phyloP scores from a whole-genome alignment of 345 rosid species.

The Excoecaria agallocha region DNA sequence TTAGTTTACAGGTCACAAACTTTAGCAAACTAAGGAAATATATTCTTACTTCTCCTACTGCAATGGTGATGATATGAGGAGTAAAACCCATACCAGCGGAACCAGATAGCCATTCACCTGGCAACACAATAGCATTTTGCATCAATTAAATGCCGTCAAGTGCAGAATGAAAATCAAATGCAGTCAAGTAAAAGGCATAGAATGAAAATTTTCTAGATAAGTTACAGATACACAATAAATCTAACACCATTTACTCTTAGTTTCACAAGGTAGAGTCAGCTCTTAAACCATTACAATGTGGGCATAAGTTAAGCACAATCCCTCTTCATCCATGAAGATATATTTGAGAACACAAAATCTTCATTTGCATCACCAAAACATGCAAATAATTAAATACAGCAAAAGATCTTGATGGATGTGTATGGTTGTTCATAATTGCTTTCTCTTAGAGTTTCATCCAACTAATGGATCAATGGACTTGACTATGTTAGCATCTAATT shows the following conservation, averaged over 20 bases:
- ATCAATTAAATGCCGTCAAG: constrained; percentile 1
- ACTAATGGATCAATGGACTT: neutral
- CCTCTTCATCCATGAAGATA: too few relatives aligned
- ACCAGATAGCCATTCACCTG: constrained; percentile 69
- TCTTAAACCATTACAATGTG: neutral
- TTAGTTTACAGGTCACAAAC: neutral
- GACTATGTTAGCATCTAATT: neutral
- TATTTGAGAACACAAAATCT: neutral
- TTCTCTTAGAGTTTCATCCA: neutral
- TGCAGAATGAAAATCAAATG: neutral
- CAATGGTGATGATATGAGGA: constrained; percentile 66
- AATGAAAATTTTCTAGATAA: neutral
- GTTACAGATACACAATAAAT: neutral
- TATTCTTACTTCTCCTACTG: constrained; percentile 71
- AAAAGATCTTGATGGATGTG: neutral
- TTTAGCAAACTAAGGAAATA: constrained; percentile 13
- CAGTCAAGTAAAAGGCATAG: neutral
- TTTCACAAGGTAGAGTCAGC: neutral
- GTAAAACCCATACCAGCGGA: constrained; percentile 82
- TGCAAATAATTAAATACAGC: neutral
- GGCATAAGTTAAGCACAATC: neutral
- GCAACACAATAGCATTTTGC: constrained; percentile 32
- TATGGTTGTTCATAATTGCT: neutral
- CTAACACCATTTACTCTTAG: neutral
- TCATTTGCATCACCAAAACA: neutral